These are phyloP conservation scores for Pseudogymnoascus sp. DNA, from an alignment of 2,329 filamentous ascomycete species.

Conservation along the genomic window DNA sequence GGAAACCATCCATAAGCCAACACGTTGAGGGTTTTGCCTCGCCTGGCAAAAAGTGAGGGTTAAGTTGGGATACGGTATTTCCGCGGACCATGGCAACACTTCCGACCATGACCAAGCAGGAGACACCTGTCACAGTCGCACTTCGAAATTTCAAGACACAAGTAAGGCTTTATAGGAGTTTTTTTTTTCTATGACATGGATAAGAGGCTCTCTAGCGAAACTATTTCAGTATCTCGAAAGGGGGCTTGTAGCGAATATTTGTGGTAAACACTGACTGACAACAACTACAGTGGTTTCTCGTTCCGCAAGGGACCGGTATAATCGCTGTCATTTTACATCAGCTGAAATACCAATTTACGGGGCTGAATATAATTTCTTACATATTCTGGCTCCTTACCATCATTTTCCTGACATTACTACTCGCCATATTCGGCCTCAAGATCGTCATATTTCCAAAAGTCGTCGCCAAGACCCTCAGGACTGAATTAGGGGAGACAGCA, in stretches of 20 bases:
- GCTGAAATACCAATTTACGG: constrained; percentile 33
- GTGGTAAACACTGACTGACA: background rate
- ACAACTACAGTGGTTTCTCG: constrained; percentile 27
- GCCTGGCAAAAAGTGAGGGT: background rate
- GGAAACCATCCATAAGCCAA: background rate
- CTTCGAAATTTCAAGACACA: constrained; percentile 1
- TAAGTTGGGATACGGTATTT: background rate
- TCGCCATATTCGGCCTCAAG: constrained; percentile 28
- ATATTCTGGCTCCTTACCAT: constrained; percentile 33
- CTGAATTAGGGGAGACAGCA: constrained; percentile 28
- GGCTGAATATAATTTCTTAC: constrained; percentile 28
- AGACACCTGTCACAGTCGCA: background rate
- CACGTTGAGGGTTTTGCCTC: background rate
- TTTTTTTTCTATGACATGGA: background rate
- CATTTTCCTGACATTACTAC: constrained; percentile 23
- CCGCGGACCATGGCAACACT: constrained; percentile 2
- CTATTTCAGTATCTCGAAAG: background rate
- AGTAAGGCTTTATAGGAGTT: background rate
- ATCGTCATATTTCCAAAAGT: constrained; percentile 26
- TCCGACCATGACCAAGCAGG: background rate
- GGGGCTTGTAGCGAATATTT: background rate
- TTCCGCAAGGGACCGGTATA: constrained; percentile 32
- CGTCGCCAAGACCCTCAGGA: constrained; percentile 24
- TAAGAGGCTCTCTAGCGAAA: background rate
- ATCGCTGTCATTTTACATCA: constrained; percentile 29